Conservation (phyloP, 2,329 filamentous ascomycete genomes). For the Helotiales sp. region DNA sequence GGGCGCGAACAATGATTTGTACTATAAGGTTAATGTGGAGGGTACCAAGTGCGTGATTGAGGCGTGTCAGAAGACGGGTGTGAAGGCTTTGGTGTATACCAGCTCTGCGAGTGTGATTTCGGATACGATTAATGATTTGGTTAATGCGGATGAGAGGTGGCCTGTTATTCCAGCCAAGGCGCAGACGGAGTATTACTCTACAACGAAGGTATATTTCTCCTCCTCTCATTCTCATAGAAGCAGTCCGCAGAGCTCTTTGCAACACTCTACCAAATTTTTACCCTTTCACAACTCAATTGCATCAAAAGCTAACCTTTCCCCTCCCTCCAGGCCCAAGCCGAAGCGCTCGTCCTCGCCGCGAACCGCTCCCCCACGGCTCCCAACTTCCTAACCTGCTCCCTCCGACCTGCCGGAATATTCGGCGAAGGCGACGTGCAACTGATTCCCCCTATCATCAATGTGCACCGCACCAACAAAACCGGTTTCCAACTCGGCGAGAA, state of each 20-base stretch:
- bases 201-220: slow-evolving; percentile 68
- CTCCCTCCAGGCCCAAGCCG: slow-evolving; percentile 67
- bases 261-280: too few species aligned
- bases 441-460: slow-evolving; percentile 74
- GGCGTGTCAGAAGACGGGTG: slow-evolving; percentile 70
- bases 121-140: slow-evolving; percentile 73
- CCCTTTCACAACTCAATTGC: neutral
- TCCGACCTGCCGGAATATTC: slow-evolving; percentile 89
- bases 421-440: slow-evolving; percentile 85
- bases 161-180: slow-evolving; percentile 73
- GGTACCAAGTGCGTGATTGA: slow-evolving; percentile 81
- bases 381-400: slow-evolving; percentile 74
- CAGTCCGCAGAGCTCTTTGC: too few species aligned
- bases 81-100: slow-evolving; percentile 87
- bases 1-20: slow-evolving; percentile 62
- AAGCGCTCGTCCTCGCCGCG: slow-evolving; percentile 77
- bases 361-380: slow-evolving; percentile 59
- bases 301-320: slow-evolving; percentile 36
- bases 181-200: slow-evolving; percentile 83
- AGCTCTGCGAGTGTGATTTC: slow-evolving; percentile 86
- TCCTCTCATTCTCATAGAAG: neutral
- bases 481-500: slow-evolving; percentile 81
- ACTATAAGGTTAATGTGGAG: slow-evolving; percentile 85
- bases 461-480: slow-evolving; percentile 71
- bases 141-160: slow-evolving; percentile 84